phyloP scores from a whole-genome alignment of 805 yeast species.

The Schizosaccharomyces octosporus region DNA sequence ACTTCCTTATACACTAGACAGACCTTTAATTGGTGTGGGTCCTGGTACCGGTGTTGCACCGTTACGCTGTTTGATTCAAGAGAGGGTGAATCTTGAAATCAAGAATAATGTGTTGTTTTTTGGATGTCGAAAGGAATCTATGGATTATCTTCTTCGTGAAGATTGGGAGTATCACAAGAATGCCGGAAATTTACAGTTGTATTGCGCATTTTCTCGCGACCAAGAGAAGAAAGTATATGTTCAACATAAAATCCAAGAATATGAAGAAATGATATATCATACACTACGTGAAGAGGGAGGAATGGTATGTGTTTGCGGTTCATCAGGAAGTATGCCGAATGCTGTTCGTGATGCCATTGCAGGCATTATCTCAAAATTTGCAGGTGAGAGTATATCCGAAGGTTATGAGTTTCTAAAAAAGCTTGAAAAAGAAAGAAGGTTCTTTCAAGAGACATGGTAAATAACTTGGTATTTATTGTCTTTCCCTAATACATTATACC shows the following conservation, averaged over 20 bases:
- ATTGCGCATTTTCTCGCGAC: constrained; percentile 28
- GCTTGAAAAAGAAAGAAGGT: constrained; percentile 38
- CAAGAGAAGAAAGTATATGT: constrained; percentile 34
- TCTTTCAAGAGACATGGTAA: constrained; percentile 71
- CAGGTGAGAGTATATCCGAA: constrained; percentile 17
- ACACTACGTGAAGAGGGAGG: constrained; percentile 32
- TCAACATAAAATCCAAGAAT: constrained; percentile 40
- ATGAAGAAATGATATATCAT: constrained; percentile 25
- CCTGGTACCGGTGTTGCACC: constrained; percentile 98
- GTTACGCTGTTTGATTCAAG: constrained; percentile 41
- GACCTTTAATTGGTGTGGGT: constrained; percentile 47
- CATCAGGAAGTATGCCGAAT: constrained; percentile 82
- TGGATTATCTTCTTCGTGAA: constrained; percentile 43
- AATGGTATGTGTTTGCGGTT: constrained; percentile 62
- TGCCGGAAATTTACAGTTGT: constrained; percentile 10
- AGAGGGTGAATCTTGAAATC: constrained; percentile 6
- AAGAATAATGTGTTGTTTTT: constrained; percentile 31
- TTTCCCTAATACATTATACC: too few species aligned
- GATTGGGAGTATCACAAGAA: constrained; percentile 18
- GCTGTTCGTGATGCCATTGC: constrained; percentile 63
- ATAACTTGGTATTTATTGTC: neutral
- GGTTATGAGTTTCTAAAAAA: constrained; percentile 21
- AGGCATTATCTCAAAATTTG: constrained; percentile 26
- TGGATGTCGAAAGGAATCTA: constrained; percentile 44
- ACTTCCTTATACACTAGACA: constrained; percentile 19